Conservation (phyloP, 805 yeast species). For the Metschnikowia gelsemii region DNA sequence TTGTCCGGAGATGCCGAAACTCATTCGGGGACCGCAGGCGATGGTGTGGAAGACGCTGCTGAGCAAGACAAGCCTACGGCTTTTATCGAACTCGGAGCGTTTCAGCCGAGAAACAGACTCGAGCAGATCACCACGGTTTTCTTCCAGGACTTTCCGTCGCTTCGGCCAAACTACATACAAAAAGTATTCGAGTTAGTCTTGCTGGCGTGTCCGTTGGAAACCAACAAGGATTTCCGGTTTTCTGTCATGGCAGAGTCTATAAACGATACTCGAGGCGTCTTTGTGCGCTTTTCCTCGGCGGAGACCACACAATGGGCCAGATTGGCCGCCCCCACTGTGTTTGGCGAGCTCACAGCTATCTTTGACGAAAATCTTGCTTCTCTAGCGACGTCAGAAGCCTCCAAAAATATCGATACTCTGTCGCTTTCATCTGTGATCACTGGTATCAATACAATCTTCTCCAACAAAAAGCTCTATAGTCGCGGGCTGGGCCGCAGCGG, state of each 20-base stretch:
- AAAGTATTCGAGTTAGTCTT: conserved; percentile 28
- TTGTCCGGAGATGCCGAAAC: background rate
- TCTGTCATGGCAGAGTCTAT: conserved; percentile 26
- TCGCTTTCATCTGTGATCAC: background rate
- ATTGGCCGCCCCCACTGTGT: conserved; percentile 1
- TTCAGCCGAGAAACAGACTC: conserved; percentile 33
- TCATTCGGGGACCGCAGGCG: background rate
- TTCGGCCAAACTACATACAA: conserved; percentile 32
- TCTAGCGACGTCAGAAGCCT: background rate
- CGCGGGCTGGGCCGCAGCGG: conserved; percentile 23
- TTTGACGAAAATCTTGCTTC: conserved; percentile 11
- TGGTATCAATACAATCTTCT: conserved; percentile 11
- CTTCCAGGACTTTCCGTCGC: conserved; percentile 34
- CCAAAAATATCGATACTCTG: background rate
- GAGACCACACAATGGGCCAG: conserved; percentile 20
- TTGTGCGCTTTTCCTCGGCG: conserved; percentile 29
- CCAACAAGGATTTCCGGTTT: conserved; percentile 30
- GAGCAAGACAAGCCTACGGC: conserved; percentile 19
- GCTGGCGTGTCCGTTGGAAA: conserved; percentile 6
- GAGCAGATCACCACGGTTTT: conserved; percentile 37
- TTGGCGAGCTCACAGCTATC: conserved; percentile 9
- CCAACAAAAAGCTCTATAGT: conserved; percentile 25
- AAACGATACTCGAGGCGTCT: conserved; percentile 36
- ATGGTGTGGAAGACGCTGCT: conserved; percentile 14
- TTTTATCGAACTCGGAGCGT: conserved; percentile 27